Evolutionary conservation across 176 grass and related monocot species (phyloP).

Genomic region (Dactylis glomerata): DNA sequence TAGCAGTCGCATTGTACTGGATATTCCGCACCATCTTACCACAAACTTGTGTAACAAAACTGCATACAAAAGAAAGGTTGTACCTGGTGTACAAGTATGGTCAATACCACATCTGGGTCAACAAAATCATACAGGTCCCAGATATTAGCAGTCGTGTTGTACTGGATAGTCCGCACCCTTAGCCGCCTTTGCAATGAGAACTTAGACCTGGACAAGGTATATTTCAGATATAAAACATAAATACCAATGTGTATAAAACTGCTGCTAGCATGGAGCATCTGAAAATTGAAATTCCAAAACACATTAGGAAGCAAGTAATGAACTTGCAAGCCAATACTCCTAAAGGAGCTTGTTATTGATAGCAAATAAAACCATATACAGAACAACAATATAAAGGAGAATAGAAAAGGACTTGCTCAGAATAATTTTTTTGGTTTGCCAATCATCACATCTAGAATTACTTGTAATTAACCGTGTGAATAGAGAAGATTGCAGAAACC

Average conservation of each 20-base stretch:
- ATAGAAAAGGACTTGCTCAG: too few species aligned
- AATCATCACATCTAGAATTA: too few species aligned
- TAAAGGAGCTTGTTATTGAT: too few species aligned
- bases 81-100: slow-evolving; percentile 95
- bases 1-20: background rate
- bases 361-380: too few species aligned
- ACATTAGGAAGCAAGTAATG: background rate
- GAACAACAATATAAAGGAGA: too few species aligned
- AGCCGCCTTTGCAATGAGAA: slow-evolving; percentile 77
- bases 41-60: slow-evolving; percentile 11
- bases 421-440: too few species aligned
- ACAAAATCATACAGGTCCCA: slow-evolving; percentile 95
- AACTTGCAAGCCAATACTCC: slow-evolving; percentile 4
- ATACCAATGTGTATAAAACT: slow-evolving; percentile 13
- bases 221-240: slow-evolving; percentile 28
- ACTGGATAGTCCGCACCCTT: slow-evolving; percentile 90
- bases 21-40: background rate
- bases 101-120: slow-evolving; percentile 82
- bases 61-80: background rate
- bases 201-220: slow-evolving; percentile 52
- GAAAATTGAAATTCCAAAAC: slow-evolving; percentile 13
- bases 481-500: too few species aligned
- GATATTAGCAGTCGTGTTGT: slow-evolving; percentile 68
- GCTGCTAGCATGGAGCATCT: slow-evolving; percentile 1
- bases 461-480: too few species aligned